Evolutionary conservation across 768 basidiomycete species (phyloP), one percentile per base, ranked within the genome.

Genomic region (Coprinopsis sp.): DNA sequence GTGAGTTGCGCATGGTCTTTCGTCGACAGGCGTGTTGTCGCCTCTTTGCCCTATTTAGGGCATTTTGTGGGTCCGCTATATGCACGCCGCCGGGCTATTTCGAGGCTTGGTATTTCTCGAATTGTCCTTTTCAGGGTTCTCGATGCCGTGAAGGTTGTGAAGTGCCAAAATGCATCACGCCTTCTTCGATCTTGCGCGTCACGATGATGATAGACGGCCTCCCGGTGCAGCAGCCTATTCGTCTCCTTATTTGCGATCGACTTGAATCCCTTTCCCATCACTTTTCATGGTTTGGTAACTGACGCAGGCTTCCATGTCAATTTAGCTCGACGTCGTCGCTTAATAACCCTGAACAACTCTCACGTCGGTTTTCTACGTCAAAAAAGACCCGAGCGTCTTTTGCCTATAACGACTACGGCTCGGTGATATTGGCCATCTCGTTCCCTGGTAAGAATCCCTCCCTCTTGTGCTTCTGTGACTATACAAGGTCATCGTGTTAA

Each of bases 311-410:
- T 31, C 48, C 50, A 47, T 57, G 42, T 50, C 54, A 57, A 41
- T 51, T 52, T 58, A 51, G 51, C 50, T 54, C 33, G 25, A n/a
- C 38, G 28, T n/a, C 29, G 44, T 44, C 34, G 44, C 11, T 47
- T 37, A 36, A 31, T 51, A 36, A 47, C 38, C 28, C 40, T 47
- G 36, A 44, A 39, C 34, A 52, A 8, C 31, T 25, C 42, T 30
- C 22, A 33, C 18, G 42, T 45, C 41, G 37, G 44, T 22, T 44
- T 44, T 33, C 40, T 42, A 36, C 33, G 38, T 37, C 38, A 24
- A 34, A 47, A 25, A 40, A 33, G 21, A 10, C 37, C 37, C 37
- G 37, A 23, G 37, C 6, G 25, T 6, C 6, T 6, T 39, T 23
- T 39, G 21, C 4, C 22, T 36, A 36, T 36, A 8, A 10, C 6